Base-by-base conservation (phyloP, 1,139 yeast genomes). In the Hemisphaericaspora xylofermentans region DNA sequence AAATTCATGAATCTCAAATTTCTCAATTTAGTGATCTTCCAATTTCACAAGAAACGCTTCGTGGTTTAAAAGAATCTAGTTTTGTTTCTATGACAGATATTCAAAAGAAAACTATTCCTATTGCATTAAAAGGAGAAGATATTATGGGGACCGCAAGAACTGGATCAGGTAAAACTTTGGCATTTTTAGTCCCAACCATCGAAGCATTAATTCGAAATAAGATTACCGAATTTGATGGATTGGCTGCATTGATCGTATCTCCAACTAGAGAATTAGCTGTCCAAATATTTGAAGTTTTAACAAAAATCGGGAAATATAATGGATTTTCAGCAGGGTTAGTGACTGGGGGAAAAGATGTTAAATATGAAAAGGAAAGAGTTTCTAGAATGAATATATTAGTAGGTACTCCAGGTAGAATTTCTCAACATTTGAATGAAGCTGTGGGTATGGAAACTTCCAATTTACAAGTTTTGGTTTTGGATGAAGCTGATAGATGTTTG, bases 181-280 rank as follows among this genome's bases (percentile, higher is more conserved):
- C 98, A 3, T 93, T 93, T 56, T 69, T 93, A 51, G 76, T 93
- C 33, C 99, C 99, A 2, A 78, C 87, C 4, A 64, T 89, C 16
- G 96, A 89, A 57, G 71, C 76, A 38, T 69, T 91, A 44, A 76
- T 80, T 49, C 76, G 86, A 51, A 82, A 82, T 48, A 77, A 77
- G 46, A 89, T 96, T 84, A 84, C 93, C 30, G 95, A 86, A 47
- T 75, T 66, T 53, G 99, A 93, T 60, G 98, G 98, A 0, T 69
- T 94, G 39, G 98, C 97, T 6, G 98, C 97, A 0, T 68, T 93
- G 49, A 82, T 93, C 30, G 82, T 93, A 13, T 84, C 96, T 1
- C 98, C 98, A 6, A 93, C 98, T 0, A 77, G 98, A 62, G 98
- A 91, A 60, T 71, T 93, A 46, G 96, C 98, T 0, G 84, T 88